phyloP scores from a whole-genome alignment of 2,329 filamentous ascomycete species.

The Ophiostoma perfectum region DNA sequence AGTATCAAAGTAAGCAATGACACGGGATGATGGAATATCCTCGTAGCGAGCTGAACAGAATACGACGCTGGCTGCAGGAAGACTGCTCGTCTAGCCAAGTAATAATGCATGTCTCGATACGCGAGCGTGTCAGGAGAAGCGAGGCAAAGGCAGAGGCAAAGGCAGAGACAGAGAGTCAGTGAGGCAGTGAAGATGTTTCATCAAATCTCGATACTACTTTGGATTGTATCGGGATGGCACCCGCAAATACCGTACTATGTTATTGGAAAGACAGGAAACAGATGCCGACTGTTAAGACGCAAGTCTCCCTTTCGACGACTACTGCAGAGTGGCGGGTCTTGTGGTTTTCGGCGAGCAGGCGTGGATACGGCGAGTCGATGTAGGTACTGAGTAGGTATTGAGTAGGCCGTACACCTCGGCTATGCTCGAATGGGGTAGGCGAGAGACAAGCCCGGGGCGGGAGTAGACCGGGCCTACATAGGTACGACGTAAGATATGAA shows the following conservation, averaged over 20 bases:
- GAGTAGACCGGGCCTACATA: background rate
- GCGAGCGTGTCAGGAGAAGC: background rate
- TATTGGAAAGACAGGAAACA: too few relatives aligned
- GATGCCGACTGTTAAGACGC: background rate
- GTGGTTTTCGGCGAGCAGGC: background rate
- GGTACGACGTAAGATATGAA: background rate
- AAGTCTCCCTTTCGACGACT: background rate
- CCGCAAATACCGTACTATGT: too few relatives aligned
- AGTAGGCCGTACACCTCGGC: too few relatives aligned
- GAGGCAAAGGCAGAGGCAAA: background rate
- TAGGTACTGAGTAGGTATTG: too few relatives aligned
- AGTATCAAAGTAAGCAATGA: background rate
- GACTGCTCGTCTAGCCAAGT: background rate
- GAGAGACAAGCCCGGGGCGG: background rate
- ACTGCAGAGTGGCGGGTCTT: constrained; percentile 5
- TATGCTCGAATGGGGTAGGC: background rate
- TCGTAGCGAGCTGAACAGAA: background rate
- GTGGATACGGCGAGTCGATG: too few relatives aligned
- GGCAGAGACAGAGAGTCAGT: background rate
- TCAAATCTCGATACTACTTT: too few relatives aligned
- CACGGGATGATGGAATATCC: background rate
- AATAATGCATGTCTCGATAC: background rate
- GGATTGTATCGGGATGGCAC: too few relatives aligned
- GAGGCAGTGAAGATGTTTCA: background rate
- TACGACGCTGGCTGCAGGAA: background rate